Evolutionary conservation across 495 filamentous ascomycete species (phyloP).

Genomic region (Neurospora sp.): DNA sequence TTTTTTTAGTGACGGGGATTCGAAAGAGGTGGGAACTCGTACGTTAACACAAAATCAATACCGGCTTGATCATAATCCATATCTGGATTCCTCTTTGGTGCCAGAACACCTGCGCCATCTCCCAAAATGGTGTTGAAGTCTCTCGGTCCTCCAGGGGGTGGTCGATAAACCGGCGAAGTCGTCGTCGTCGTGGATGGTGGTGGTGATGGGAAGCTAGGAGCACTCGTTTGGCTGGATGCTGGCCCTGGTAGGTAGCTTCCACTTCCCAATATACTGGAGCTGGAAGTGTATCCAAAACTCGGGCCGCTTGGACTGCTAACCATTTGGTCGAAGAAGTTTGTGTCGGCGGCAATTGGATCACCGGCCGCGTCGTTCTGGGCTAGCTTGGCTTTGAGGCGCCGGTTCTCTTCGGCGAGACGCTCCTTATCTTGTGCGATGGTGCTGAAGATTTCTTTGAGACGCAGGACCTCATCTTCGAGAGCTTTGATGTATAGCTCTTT

Average conservation of each 20-base stretch:
- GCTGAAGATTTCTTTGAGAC: conserved; percentile 53
- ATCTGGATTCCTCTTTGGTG: conserved; percentile 24
- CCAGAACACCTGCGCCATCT: conserved; percentile 5
- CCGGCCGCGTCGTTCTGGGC: conserved; percentile 57
- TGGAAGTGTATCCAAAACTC: conserved; percentile 39
- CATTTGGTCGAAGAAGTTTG: conserved; percentile 35
- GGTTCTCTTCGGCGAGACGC: conserved; percentile 61
- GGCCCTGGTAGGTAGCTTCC: conserved; percentile 26
- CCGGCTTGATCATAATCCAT: conserved; percentile 82
- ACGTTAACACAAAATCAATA: conserved; percentile 95
- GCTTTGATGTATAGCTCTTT: conserved; percentile 92
- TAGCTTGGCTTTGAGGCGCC: conserved; percentile 63
- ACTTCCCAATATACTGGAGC: conserved; percentile 50
- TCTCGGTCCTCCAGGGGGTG: neutral
- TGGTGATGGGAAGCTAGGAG: conserved; percentile 26
- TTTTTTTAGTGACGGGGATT: neutral
- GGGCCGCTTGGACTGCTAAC: conserved; percentile 33
- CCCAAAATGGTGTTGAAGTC: conserved; percentile 9
- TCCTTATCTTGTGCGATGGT: conserved; percentile 56
- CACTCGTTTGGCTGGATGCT: conserved; percentile 28
- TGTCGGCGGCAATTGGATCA: conserved; percentile 20
- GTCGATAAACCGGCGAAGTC: conserved; percentile 4
- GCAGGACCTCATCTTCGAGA: conserved; percentile 82
- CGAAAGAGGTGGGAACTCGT: conserved; percentile 37
- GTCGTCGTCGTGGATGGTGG: conserved; percentile 32